Conservation (phyloP, 148 eudicot genomes). For the Rhododendron kiyosumense region DNA sequence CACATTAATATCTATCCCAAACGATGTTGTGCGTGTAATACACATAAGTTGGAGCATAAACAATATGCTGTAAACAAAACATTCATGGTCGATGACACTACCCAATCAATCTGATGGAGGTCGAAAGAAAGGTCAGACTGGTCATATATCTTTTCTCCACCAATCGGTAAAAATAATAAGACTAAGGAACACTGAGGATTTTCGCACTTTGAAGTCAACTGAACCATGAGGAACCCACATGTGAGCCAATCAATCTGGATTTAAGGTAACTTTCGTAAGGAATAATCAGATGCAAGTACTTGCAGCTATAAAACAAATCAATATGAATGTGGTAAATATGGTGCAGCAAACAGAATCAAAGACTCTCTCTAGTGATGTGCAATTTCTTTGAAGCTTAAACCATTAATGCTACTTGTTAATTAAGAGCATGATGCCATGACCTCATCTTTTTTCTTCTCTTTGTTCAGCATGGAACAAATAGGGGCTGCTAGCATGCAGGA, state of each 20-base stretch:
- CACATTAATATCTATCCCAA: not conserved
- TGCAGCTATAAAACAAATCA: not conserved
- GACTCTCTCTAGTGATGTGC: not conserved
- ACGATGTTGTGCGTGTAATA: not conserved
- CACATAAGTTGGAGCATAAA: not conserved
- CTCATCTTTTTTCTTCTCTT: not conserved
- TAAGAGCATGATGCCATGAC: not conserved
- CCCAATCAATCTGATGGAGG: not conserved
- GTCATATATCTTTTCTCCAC: not conserved
- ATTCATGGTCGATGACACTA: not conserved
- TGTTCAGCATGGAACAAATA: not conserved
- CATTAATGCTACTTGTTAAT: not conserved
- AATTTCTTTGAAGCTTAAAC: not conserved
- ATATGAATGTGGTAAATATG: not conserved
- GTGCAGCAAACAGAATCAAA: not conserved
- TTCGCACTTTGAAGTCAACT: not conserved
- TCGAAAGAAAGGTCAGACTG: not conserved
- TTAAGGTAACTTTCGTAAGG: not conserved
- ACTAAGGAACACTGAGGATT: not conserved
- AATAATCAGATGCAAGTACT: not conserved
- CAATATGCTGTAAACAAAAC: not conserved
- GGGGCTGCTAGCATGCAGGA: not conserved
- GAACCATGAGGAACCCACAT: not conserved
- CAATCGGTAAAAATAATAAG: not conserved
- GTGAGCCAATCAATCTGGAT: not conserved